phyloP scores from a whole-genome alignment of 1,284 basidiomycete species.

The Ganoderma lucidum region DNA sequence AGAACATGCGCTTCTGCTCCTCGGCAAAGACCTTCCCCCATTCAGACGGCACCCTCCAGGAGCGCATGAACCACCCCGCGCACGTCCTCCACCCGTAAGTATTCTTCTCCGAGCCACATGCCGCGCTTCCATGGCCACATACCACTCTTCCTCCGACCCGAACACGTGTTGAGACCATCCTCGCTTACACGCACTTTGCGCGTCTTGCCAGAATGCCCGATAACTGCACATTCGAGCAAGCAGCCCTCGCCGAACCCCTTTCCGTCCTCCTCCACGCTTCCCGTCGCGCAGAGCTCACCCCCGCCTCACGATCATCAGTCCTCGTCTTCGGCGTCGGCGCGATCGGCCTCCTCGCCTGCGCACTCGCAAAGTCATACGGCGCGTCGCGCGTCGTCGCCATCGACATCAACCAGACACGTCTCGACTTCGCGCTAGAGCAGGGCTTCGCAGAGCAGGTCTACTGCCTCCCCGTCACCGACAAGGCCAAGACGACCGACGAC shows the following conservation, averaged over 20 bases:
- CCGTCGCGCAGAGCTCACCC: slow-evolving; percentile 68
- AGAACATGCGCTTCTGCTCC: slow-evolving; percentile 86
- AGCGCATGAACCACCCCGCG: slow-evolving; percentile 88
- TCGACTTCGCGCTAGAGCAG: slow-evolving; percentile 77
- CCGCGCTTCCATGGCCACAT: slow-evolving; percentile 17
- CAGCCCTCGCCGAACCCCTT: slow-evolving; percentile 91
- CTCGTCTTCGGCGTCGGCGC: slow-evolving; percentile 93
- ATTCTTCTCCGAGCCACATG: slow-evolving; percentile 16
- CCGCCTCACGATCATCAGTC: slow-evolving; percentile 55
- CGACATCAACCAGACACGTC: slow-evolving; percentile 85
- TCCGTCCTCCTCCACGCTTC: slow-evolving; percentile 89
- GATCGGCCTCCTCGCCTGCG: slow-evolving; percentile 89
- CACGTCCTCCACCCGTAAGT: slow-evolving; percentile 88
- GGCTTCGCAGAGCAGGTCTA: slow-evolving; percentile 82
- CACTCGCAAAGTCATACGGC: slow-evolving; percentile 77
- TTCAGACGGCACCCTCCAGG: slow-evolving; percentile 90
- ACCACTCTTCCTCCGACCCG: slow-evolving; percentile 14
- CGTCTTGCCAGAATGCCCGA: slow-evolving; percentile 72
- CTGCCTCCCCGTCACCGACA: slow-evolving; percentile 64
- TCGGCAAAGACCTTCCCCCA: slow-evolving; percentile 94
- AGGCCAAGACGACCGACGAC: slow-evolving; percentile 64
- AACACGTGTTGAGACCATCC: slow-evolving; percentile 25
- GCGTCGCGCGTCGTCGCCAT: slow-evolving; percentile 79
- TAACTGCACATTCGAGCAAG: slow-evolving; percentile 77
- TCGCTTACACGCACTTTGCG: slow-evolving; percentile 22